Evolutionary conservation across 805 yeast species (phyloP), one percentile per base, ranked within the genome.

Genomic region (Lipomyces orientalis): DNA sequence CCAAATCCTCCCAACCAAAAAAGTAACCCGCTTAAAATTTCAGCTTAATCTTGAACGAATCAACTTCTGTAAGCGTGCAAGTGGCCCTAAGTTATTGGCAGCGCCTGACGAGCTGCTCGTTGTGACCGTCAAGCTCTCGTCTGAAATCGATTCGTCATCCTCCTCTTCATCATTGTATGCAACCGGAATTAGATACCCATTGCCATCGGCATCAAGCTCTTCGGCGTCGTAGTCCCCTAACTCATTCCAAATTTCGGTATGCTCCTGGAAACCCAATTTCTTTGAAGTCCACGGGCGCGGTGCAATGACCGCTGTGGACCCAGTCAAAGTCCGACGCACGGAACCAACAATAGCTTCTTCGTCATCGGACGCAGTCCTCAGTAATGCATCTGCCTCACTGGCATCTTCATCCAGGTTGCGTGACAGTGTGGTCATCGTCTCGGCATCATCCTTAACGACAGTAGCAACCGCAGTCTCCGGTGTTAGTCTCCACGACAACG

Each of bases 401-500:
- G 72, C 72, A 19, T 64, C 58, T 10, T 64, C 66, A 37, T 52
- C 39, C 22, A 55, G n/a, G 25, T 31, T 34, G 1, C 39, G 37
- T 9, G 59, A 19, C 37, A 64, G 16, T 22, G 65, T 60, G 39
- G 67, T 43, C 61, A 66, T 22, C 35, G 68, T 62, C 25, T 16
- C 68, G 19, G 65, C 66, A 22, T 61, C 68, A 16, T 65, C 68
- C 61, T 61, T 64, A n/a, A 22, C 25, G n/a, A 34, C 46, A 4
- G 62, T 65, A 19, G 54, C 37, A 2, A 51, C 63, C 19, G 60
- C 64, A 22, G 64, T 60, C 56, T 65, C 69, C n/a, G 72, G 71
- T 12, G 75, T 58, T 16, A 73, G 66, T 12, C 85, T 85, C 84
- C 88, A 84, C 62, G 93, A 88, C 22, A 91, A 81, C 12, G 85